Evolutionary conservation across 2,329 filamentous ascomycete species (phyloP).

Genomic region (Cephalotrichum gorgonifer): DNA sequence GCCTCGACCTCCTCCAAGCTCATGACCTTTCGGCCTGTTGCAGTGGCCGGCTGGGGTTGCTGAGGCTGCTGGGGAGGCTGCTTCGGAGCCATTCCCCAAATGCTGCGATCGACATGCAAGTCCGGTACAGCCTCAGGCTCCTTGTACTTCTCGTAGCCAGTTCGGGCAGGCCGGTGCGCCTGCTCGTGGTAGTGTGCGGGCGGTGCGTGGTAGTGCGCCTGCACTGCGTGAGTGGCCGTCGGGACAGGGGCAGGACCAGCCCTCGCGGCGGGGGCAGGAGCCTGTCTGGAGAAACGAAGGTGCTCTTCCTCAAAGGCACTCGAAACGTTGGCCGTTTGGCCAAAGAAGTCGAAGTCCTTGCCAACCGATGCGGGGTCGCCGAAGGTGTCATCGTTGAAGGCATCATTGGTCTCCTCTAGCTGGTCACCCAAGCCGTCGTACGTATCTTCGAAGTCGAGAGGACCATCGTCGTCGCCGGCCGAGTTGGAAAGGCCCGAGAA

Average conservation of each 20-base stretch:
- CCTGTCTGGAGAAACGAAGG: slow-evolving; percentile 67
- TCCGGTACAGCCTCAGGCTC: slow-evolving; percentile 78
- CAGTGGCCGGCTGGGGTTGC: slow-evolving; percentile 15
- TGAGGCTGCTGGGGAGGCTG: slow-evolving; percentile 20
- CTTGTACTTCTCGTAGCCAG: slow-evolving; percentile 86
- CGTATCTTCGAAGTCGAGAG: slow-evolving; percentile 83
- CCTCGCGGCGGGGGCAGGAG: slow-evolving; percentile 34
- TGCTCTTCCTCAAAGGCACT: slow-evolving; percentile 87
- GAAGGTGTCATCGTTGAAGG: slow-evolving; percentile 96
- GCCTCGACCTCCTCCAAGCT: slow-evolving; percentile 96
- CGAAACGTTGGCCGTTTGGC: slow-evolving; percentile 78
- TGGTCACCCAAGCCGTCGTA: slow-evolving; percentile 90
- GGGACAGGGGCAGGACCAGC: slow-evolving; percentile 1
- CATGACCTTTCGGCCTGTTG: slow-evolving; percentile 66
- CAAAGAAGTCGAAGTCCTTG: slow-evolving; percentile 96
- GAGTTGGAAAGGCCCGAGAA: slow-evolving; percentile 71
- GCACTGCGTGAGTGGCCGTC: slow-evolving; percentile 19
- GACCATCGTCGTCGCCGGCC: slow-evolving; percentile 47
- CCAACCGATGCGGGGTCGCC: slow-evolving; percentile 50
- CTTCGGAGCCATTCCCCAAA: slow-evolving; percentile 68
- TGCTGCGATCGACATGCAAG: slow-evolving; percentile 81
- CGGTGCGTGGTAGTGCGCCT: slow-evolving; percentile 25
- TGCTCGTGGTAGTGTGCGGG: slow-evolving; percentile 12
- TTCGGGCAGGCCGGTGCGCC: slow-evolving; percentile 52
- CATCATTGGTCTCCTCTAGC: slow-evolving; percentile 86